Base-by-base conservation (phyloP, 148 eudicot species). In the Spergularia marina region DNA sequence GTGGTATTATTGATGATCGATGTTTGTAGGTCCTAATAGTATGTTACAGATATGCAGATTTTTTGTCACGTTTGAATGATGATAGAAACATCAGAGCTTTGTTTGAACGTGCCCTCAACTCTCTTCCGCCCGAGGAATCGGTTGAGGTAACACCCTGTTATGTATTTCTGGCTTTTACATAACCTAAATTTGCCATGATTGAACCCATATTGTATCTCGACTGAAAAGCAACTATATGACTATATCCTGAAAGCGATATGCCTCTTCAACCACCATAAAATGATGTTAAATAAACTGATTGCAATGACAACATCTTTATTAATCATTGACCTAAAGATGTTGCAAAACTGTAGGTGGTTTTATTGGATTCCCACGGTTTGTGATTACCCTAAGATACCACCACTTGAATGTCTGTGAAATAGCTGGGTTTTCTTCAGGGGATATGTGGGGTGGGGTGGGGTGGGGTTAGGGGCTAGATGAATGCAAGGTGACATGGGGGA, bases 21-120 rank as follows among this genome's bases (percentile, higher is more conserved):
- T 2, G 53, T 36, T 15, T 63, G 5, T 60, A 44, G 63, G 53
- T 60, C 64, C 82, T 82, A 47, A 76, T 67, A 17, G 51, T 39
- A 56, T 83, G 74, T 74, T 89, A 85, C 91, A 95, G 99, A 75
- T 95, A 95, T 90, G 96, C 90, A 84, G 99, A 95, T 85, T 92
- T 95, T 83, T 82, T 95, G 88, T 86, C 82, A 63, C 97, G 97
- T 36, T 78, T 95, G 82, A 95, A 92, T 87, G 99, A 95, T 83
- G 99, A 95, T 77, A 87, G 96, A 83, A 95, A 95, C 81, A 89
- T 91, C 77, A 86, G 99, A 82, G 99, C 99, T 63, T 87, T 95
- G 75, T 95, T 95, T 85, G 99, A 95, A 80, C 92, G 99, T 63
- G 96, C 99, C 47, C 85, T 95, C 76, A 95, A 91, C 82, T 84